Conservation (phyloP, 371 early-diverging fungal genomes). For the Synchytrium microbalum region DNA sequence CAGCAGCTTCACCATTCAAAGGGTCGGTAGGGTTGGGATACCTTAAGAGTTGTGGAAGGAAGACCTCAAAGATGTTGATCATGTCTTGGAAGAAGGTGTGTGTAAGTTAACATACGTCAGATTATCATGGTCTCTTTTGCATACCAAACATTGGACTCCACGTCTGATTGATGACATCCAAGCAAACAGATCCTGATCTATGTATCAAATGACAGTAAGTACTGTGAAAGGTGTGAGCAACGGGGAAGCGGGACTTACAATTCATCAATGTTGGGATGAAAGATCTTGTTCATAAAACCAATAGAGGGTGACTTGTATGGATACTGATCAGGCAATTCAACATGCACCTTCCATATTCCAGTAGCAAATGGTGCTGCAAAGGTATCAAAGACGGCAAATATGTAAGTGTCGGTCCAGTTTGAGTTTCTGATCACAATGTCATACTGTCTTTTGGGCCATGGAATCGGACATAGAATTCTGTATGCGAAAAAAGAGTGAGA, state of each 20-base stretch:
- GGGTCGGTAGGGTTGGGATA: constrained; percentile 99
- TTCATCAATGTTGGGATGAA: constrained; percentile 99
- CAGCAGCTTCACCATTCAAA: constrained; percentile 98
- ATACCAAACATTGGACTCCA: constrained; percentile 99
- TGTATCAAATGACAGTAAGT: constrained; percentile 13
- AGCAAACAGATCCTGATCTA: constrained; percentile 96
- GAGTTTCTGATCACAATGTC: constrained; percentile 24
- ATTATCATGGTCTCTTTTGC: not conserved
- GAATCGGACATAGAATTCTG: constrained; percentile 89
- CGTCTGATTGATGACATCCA: constrained; percentile 99
- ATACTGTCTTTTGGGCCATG: constrained; percentile 91
- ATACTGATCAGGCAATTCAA: constrained; percentile 97
- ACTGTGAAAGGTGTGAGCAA: too few species aligned
- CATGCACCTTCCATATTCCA: constrained; percentile 96
- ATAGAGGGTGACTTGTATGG: constrained; percentile 99
- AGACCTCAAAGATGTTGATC: constrained; percentile 98
- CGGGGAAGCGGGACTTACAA: constrained; percentile 61
- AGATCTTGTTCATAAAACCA: constrained; percentile 98
- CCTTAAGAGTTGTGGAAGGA: constrained; percentile 94
- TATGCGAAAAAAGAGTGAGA: not conserved
- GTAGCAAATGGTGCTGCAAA: constrained; percentile 82
- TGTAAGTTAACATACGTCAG: constrained; percentile 3
- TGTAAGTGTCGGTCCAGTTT: not conserved
- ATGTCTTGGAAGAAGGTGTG: constrained; percentile 55
- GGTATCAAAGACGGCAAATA: constrained; percentile 20